Percentiles rank a stretch among this genome's conserved stretches.
These are phyloP conservation scores for Penicillium sp. DNA, from an alignment of 2,329 filamentous ascomycete species.

Conservation along the genomic window DNA sequence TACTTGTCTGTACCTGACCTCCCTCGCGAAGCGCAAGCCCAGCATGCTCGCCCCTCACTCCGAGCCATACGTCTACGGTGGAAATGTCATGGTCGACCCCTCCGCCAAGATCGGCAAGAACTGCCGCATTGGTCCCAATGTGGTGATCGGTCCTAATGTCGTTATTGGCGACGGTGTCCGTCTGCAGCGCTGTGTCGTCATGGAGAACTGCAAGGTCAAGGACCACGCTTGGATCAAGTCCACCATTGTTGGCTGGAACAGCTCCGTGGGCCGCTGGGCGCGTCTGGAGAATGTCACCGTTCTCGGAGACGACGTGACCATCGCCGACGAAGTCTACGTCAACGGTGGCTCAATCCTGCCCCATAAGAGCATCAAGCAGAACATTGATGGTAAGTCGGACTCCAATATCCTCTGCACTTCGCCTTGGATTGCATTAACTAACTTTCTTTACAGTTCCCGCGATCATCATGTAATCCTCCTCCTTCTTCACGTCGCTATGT, in stretches of 20 bases:
- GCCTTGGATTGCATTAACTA: slow-evolving; percentile 1
- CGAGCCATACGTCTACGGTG: slow-evolving; percentile 82
- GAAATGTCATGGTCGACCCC: slow-evolving; percentile 93
- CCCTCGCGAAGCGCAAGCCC: slow-evolving; percentile 83
- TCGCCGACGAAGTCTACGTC: slow-evolving; percentile 97
- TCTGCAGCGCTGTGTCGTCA: slow-evolving; percentile 86
- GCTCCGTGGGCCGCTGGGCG: slow-evolving; percentile 91
- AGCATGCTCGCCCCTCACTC: slow-evolving; percentile 74
- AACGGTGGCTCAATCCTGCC: slow-evolving; percentile 94
- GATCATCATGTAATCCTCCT: slow-evolving; percentile 50
- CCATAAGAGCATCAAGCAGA: slow-evolving; percentile 98
- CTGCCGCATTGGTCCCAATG: slow-evolving; percentile 96
- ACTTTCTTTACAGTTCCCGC: slow-evolving; percentile 41
- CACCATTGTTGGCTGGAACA: slow-evolving; percentile 98
- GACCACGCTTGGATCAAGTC: slow-evolving; percentile 99
- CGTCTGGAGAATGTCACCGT: slow-evolving; percentile 98
- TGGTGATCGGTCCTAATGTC: slow-evolving; percentile 91
- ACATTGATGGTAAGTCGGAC: slow-evolving; percentile 71
- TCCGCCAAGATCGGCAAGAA: slow-evolving; percentile 96
- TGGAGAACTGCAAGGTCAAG: slow-evolving; percentile 91
- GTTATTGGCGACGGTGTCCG: slow-evolving; percentile 92
- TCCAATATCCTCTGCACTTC: background rate
- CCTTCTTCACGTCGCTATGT: slow-evolving; percentile 30
- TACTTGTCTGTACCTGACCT: slow-evolving; percentile 94
- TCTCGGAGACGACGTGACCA: slow-evolving; percentile 93